Evolutionary conservation across 139 green algal genomes (phyloP).

Genomic region (Mychonastes homosphaera): DNA sequence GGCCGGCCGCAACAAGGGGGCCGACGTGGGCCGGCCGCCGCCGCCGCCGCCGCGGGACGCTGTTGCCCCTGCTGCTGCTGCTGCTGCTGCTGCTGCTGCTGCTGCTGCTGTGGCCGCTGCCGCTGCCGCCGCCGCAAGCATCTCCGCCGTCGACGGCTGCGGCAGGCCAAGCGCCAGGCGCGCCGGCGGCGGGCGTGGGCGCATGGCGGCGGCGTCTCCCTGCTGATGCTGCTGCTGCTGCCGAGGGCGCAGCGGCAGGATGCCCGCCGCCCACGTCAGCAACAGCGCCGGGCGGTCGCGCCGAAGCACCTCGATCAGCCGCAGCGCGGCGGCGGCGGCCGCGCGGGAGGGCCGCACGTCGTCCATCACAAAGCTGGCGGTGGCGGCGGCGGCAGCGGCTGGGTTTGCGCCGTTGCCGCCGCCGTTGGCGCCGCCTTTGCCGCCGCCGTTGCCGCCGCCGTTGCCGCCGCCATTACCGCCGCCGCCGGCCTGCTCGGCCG

Average conservation of each 20-base stretch:
- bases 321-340: no score
- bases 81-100: slow-evolving; percentile 10
- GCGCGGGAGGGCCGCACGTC: no score
- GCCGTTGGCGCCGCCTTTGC: no score
- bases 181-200: slow-evolving; percentile 1
- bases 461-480: no score
- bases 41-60: neutral
- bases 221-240: neutral
- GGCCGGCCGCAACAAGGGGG: neutral
- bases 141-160: slow-evolving; percentile 23
- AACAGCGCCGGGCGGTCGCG: no score
- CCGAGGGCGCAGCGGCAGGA: neutral
- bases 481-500: no score
- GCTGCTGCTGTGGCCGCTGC: slow-evolving; percentile 29
- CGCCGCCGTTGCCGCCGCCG: no score
- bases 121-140: slow-evolving; percentile 57
- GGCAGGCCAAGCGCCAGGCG: neutral
- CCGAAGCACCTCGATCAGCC: no score
- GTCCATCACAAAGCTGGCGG: no score
- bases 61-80: neutral
- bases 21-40: neutral
- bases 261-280: neutral
- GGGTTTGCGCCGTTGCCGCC: no score
- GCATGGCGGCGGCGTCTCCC: slow-evolving; percentile 1
- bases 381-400: no score